Base-by-base conservation (phyloP, 306 rosid species). In the Leucaena leucocephala region DNA sequence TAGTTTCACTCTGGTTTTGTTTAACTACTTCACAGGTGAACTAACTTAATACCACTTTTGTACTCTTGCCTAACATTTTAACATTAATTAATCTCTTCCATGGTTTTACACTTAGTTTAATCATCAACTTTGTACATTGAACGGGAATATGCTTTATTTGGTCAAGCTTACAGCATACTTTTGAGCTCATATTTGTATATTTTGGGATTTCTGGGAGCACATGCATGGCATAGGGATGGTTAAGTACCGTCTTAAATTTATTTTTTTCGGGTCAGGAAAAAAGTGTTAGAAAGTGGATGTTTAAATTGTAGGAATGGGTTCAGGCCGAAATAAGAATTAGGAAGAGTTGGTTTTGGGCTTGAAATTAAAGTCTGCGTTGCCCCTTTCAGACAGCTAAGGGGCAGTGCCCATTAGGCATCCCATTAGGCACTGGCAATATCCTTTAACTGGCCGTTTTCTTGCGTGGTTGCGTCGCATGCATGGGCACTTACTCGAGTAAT, bases 371-470 rank as follows among this genome's bases (percentile, higher is more conserved):
- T 34, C 38, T 45, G 76, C 8, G 75, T 58, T 27, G 14, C 84
- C 75, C 13, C 75, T 74, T 74, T 74, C 44, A 45, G 21, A 43
- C 46, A 81, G 45, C 6, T 44, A 54, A 80, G 35, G 59, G 79
- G 63, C 21, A 27, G 46, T 55, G 59, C 43, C 80, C 71, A 75
- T 79, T 38, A 10, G 38, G 44, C 13, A 57, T 45, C 64, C 62
- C 48, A 34, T 19, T 50, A 16, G 39, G 4, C 39, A 36, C 19
- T 74, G 34, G 27, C 55, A 19, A 21, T 1, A 38, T 44, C 68
- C 16, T 68, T 81, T 36, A 16, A 11, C 38, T 21, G 58, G 76
- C 64, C 44, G 58, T 46, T 69, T 36, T 61, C 22, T 49, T 21
- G 66, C 8, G 55, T n/a, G 80, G 79, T 19, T 67, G 67, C 76